Evolutionary conservation across 176 grass and related monocot genomes (phyloP), one percentile per base, ranked within the genome.

Genomic region (Zea luxurians): DNA sequence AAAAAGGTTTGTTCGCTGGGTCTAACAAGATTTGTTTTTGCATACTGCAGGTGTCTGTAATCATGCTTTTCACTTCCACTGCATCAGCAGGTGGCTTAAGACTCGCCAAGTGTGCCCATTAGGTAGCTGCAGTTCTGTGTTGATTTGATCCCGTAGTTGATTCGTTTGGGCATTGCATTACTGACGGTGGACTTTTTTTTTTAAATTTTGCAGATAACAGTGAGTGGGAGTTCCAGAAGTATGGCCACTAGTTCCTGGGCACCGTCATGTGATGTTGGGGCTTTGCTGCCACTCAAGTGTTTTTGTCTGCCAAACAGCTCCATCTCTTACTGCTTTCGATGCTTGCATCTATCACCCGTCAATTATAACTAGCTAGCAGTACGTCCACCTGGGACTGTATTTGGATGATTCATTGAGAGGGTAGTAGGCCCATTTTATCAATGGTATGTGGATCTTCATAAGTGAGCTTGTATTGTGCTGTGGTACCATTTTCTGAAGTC

Each of bases 221-320:
- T n/a, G 96, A 99, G 70, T 99, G 96, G 96, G 96, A 99, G 60
- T 99, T 99, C 65, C 96, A 99, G 90, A 99, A 99, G 80, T 99
- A 99, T 69, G 96, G 96, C 35, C 96, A 99, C 83, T 99, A 93
- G 79, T 44, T 27, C 68, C 21, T 49, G 68, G 12, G 12, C 37
- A 15, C 37, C 44, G 66, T 57, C 27, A 1, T 43, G 40, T 71
- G 35, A 50, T 75, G 15, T 66, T 42, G 13, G 61, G 45, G 38
- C 61, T 58, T 65, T 20, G n/a, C 44, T 12, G 42, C 49, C 37
- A 71, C 20, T 2, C 45, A 84, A 61, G 41, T 16, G 34, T 6
- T 77, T 27, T 66, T 52, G 35, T 60, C 37, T 71, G 15, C 58
- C 7, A 61, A 83, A 47, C 36, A 52, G 17, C 60, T 43, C 66